Evolutionary conservation across 306 rosid species (phyloP), one percentile per base, ranked within the genome.

Genomic region (Lupinus albus): DNA sequence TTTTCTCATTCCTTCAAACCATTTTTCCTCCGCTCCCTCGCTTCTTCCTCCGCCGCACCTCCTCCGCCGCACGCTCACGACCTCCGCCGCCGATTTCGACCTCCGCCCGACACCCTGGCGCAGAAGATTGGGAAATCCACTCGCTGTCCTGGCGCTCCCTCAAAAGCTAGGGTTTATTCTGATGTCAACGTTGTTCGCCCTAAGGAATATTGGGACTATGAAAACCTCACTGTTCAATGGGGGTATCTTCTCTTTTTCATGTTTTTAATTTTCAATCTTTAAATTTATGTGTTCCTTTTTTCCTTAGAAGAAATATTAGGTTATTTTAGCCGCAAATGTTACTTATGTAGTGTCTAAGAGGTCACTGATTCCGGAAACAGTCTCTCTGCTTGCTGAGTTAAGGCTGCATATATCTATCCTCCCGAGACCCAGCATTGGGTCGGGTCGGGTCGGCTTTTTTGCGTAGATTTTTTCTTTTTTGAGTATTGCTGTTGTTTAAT

Each of bases 131-230:
- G 91, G 2, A 93, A 93, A 71, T 73, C 97, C 50, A 84, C 86
- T 53, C 98, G 98, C 88, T 94, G 95, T 21, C 88, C 98, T 28
- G 98, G 98, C 88, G 98, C 94, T 48, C 77, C 92, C 73, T 91
- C 97, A 42, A 86, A 86, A 72, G 89, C 97, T 32, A 80, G 93
- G 91, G 88, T 86, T 67, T 91, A 86, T 73, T 41, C 88, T 56
- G 97, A 91, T 33, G 66, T 91, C 78, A 91, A 91, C 91, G 91
- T 91, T 8, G 68, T 91, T 70, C 97, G 97, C 30, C 97, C 97
- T 44, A 88, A 91, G 73, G 97, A 91, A 17, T 91, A 91, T 66
- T 91, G 93, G 97, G 96, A 91, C 81, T 91, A 91, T 67, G 97
- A 91, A 78, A 55, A 95, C 74, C 97, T 91, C 73, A 80, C 88